phyloP scores from a whole-genome alignment of 805 yeast species.

The Alloascoidea hylecoeti region DNA sequence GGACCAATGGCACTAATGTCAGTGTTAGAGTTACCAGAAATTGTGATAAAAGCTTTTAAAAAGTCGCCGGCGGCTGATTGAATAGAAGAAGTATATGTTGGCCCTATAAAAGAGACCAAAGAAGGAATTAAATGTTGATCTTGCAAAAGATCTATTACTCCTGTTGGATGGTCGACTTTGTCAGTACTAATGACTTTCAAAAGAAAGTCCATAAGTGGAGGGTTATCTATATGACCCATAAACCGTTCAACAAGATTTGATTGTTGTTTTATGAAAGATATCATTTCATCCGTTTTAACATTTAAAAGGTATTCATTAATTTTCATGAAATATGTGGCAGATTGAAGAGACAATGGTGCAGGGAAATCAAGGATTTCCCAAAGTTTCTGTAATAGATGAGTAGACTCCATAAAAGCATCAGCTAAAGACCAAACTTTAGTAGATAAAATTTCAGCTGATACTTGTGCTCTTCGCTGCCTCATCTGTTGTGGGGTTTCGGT shows the following conservation, averaged over 20 bases:
- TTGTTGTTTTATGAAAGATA: conserved; percentile 53
- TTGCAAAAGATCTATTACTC: conserved; percentile 64
- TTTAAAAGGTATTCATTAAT: conserved; percentile 83
- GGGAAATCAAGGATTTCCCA: conserved; percentile 71
- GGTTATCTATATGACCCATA: conserved; percentile 77
- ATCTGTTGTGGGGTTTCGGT: conserved; percentile 17
- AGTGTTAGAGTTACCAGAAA: conserved; percentile 84
- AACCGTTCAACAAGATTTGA: conserved; percentile 65
- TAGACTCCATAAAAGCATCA: conserved; percentile 73
- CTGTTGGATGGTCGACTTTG: conserved; percentile 80
- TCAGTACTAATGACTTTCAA: conserved; percentile 86
- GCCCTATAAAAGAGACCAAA: conserved; percentile 56
- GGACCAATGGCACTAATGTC: conserved; percentile 93
- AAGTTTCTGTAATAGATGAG: conserved; percentile 45
- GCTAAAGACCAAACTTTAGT: conserved; percentile 93
- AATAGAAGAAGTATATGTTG: conserved; percentile 50
- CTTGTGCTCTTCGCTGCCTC: conserved; percentile 32
- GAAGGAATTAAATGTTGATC: conserved; percentile 62
- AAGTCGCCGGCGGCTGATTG: conserved; percentile 96
- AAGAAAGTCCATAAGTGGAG: conserved; percentile 87
- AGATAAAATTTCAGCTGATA: conserved; percentile 79
- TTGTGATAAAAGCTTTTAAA: conserved; percentile 83
- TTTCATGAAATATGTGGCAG: conserved; percentile 83
- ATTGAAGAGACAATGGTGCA: conserved; percentile 53
- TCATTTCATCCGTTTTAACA: conserved; percentile 74